A percentile compares a stretch with the other conserved stretches of the same genome.
Conservation (phyloP, 495 filamentous ascomycete species). For the Penicillium ucsense region DNA sequence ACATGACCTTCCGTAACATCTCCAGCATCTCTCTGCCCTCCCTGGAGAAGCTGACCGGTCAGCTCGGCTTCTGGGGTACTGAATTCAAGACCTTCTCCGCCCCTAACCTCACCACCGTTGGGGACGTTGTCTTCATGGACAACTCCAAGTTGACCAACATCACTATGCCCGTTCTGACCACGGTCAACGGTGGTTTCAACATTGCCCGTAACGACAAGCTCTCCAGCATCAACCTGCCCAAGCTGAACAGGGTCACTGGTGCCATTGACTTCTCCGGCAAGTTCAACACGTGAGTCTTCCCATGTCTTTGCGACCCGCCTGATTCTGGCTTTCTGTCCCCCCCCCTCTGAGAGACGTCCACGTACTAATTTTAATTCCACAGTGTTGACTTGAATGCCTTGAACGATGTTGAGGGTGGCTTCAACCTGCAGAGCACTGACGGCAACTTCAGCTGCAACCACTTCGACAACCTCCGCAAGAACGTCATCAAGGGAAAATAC, state of each 20-base stretch:
- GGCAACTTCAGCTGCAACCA: slow-evolving; percentile 47
- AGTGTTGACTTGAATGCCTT: slow-evolving; percentile 64
- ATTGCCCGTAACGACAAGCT: slow-evolving; percentile 83
- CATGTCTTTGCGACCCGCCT: background rate
- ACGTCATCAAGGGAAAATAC: slow-evolving; percentile 53
- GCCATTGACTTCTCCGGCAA: slow-evolving; percentile 83
- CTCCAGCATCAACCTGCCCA: slow-evolving; percentile 51
- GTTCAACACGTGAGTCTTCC: slow-evolving; percentile 65
- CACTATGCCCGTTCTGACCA: slow-evolving; percentile 55
- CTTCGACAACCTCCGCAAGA: slow-evolving; percentile 33
- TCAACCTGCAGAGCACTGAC: slow-evolving; percentile 68
- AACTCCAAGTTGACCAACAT: slow-evolving; percentile 72
- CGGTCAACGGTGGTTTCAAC: slow-evolving; percentile 65
- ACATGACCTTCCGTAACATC: slow-evolving; percentile 86
- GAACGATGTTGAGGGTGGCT: slow-evolving; percentile 69
- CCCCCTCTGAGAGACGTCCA: background rate
- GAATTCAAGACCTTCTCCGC: slow-evolving; percentile 56
- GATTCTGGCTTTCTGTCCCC: too few species aligned
- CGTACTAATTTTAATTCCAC: slow-evolving; percentile 7
- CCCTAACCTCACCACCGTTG: slow-evolving; percentile 71
- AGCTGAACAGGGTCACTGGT: slow-evolving; percentile 61
- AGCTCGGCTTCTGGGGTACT: slow-evolving; percentile 78
- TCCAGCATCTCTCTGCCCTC: slow-evolving; percentile 63
- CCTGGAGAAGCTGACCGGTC: slow-evolving; percentile 65
- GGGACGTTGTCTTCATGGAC: slow-evolving; percentile 69